phyloP scores from a whole-genome alignment of 2,329 filamentous ascomycete species.

The Neofusicoccum umdonicola region DNA sequence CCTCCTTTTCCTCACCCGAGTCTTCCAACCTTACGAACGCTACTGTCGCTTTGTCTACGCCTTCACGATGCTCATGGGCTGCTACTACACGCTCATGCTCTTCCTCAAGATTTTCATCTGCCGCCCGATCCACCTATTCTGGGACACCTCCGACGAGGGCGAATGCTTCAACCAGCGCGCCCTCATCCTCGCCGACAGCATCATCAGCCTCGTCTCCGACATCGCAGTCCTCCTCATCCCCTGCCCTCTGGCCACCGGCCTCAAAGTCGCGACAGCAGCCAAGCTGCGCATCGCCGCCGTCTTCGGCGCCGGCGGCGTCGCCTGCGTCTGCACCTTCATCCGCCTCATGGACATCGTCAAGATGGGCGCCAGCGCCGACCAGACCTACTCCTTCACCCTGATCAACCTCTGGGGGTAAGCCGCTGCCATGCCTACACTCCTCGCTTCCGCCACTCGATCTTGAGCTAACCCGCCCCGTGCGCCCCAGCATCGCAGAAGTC shows the following conservation, averaged over 20 bases:
- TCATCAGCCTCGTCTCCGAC: slow-evolving; percentile 40
- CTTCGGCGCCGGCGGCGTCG: slow-evolving; percentile 39
- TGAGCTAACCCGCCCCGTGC: too few species aligned
- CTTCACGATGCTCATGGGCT: slow-evolving; percentile 32
- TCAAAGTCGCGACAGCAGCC: slow-evolving; percentile 37
- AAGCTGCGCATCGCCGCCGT: slow-evolving; percentile 39
- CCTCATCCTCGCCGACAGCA: slow-evolving; percentile 38
- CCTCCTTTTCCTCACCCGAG: slow-evolving; percentile 37
- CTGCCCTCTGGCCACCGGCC: slow-evolving; percentile 38
- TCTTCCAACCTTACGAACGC: slow-evolving; percentile 37
- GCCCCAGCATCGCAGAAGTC: slow-evolving; percentile 21
- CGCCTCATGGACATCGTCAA: slow-evolving; percentile 36
- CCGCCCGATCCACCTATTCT: slow-evolving; percentile 36
- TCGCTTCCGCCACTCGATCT: too few species aligned
- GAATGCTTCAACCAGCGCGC: slow-evolving; percentile 37
- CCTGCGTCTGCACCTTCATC: slow-evolving; percentile 39
- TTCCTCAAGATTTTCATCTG: slow-evolving; percentile 41
- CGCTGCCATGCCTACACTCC: too few species aligned
- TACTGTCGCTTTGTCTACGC: slow-evolving; percentile 36
- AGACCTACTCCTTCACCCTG: slow-evolving; percentile 36
- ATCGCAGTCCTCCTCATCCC: slow-evolving; percentile 37
- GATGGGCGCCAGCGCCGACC: slow-evolving; percentile 30
- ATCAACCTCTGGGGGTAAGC: slow-evolving; percentile 41
- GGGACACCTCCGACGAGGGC: slow-evolving; percentile 26
- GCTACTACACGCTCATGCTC: slow-evolving; percentile 37